Evolutionary conservation across 306 rosid genomes (phyloP), one percentile per base, ranked within the genome.

Genomic region (Morella rubra): DNA sequence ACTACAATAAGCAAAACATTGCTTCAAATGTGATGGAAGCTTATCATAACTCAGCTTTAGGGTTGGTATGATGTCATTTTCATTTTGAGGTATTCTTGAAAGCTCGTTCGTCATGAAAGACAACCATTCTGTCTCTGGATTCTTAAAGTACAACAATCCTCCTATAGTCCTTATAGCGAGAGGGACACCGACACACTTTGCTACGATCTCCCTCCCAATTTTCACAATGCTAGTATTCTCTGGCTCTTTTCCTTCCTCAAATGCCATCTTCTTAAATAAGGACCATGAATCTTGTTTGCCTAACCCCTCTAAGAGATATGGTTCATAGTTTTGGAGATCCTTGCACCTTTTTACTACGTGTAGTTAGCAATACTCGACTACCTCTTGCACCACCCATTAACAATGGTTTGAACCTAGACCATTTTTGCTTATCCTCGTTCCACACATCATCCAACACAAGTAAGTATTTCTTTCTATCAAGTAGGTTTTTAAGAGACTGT

Each of bases 131-230:
- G 47, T 8, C 51, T 50, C 58, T 1, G 62, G 18, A 62, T 44
- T 19, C 54, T n/a, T 46, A 32, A 32, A 32, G 3, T 32, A 32
- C 73, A 79, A 37, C 16, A 79, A 50, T 22, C 82, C 22, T 72
- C 76, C 82, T 40, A 65, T 67, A 8, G 37, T 32, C 72, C 42
- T 73, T 0, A 79, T 73, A 20, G 73, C 82, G 0, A 79, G 69
- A 37, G 82, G 73, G 51, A 79, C 59, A 5, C 69, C 74, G 0
- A 16, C 18, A 45, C 82, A 79, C 18, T 42, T 73, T 1, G 20
- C 44, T 45, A 64, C 24, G 0, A 60, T 60, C 14, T 60, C 37
- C 14, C 1, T 4, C 12, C 69, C 77, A 65, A 73, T 53, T 10
- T 4, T 44, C 4, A 24, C 54, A 44, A 64, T 40, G 0, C 46